A percentile compares a stretch with the other conserved stretches of the same genome.
Conservation (phyloP, 2,329 filamentous ascomycete species). For the Aureobasidium sp. region DNA sequence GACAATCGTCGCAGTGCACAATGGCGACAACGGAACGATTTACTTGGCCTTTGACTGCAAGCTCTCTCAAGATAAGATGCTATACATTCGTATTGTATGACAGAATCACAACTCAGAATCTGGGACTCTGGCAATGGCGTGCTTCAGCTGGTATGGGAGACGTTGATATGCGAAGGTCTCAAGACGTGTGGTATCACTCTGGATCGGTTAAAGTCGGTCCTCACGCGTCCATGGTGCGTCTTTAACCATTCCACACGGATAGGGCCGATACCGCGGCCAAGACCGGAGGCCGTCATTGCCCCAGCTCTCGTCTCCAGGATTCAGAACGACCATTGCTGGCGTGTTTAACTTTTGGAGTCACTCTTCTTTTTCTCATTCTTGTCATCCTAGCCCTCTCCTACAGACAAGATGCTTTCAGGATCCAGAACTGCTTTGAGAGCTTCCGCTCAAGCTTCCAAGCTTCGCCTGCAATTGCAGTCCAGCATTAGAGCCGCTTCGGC, state of each 20-base stretch:
- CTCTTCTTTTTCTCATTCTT: neutral
- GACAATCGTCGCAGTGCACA: neutral
- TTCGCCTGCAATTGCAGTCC: constrained; percentile 20
- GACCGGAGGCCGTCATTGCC: constrained; percentile 7
- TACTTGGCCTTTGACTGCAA: neutral
- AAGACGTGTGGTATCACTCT: neutral
- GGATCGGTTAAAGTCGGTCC: constrained; percentile 4
- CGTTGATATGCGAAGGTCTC: neutral
- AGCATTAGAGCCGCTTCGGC: constrained; percentile 63
- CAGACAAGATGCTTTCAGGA: constrained; percentile 17
- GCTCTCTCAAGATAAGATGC: neutral
- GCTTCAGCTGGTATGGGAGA: neutral
- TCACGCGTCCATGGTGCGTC: neutral
- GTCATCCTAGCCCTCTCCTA: neutral
- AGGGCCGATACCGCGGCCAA: constrained; percentile 16
- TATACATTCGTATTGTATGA: too few relatives aligned
- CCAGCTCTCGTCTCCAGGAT: constrained; percentile 15
- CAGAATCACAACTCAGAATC: too few relatives aligned
- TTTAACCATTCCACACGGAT: neutral
- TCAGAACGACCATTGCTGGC: constrained; percentile 2
- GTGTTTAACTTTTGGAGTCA: constrained; percentile 15
- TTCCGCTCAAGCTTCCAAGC: constrained; percentile 16
- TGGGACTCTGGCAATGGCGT: too few relatives aligned
- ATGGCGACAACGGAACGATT: neutral
- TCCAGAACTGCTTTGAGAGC: constrained; percentile 18